Evolutionary conservation across 305 asterid species (phyloP).

Genomic region (Withania somnifera): DNA sequence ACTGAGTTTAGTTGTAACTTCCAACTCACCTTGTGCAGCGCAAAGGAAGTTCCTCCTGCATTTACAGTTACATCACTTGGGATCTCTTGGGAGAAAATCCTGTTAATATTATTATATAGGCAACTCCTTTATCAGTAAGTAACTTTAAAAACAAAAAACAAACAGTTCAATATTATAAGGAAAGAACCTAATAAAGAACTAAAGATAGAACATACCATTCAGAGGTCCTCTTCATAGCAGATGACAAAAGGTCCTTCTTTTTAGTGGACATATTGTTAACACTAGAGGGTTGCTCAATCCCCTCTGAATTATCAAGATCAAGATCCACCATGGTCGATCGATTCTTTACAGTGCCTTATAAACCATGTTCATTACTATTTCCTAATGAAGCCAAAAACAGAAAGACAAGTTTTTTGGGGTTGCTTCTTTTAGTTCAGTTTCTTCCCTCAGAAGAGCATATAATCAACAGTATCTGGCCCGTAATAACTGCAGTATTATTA

Average conservation of each 20-base stretch:
- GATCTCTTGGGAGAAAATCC: constrained; percentile 69
- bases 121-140: neutral
- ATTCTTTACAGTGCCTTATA: constrained; percentile 8
- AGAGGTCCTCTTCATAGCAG: constrained; percentile 81
- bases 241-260: constrained; percentile 53
- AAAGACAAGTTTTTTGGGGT: neutral
- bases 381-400: neutral
- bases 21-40: constrained; percentile 62
- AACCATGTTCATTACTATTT: constrained; percentile 2
- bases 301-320: constrained; percentile 27
- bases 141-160: neutral
- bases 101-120: constrained; percentile 4
- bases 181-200: neutral
- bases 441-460: constrained; percentile 9
- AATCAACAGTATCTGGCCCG: constrained; percentile 7
- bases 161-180: neutral
- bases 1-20: neutral
- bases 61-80: constrained; percentile 61
- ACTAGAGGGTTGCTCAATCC: neutral
- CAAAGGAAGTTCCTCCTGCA: constrained; percentile 55
- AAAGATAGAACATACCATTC: constrained; percentile 43
- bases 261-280: constrained; percentile 33
- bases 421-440: neutral
- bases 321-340: constrained; percentile 27
- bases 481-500: neutral